Evolutionary conservation across 768 basidiomycete species (phyloP).

Genomic region (Pulveroboletus sp.): DNA sequence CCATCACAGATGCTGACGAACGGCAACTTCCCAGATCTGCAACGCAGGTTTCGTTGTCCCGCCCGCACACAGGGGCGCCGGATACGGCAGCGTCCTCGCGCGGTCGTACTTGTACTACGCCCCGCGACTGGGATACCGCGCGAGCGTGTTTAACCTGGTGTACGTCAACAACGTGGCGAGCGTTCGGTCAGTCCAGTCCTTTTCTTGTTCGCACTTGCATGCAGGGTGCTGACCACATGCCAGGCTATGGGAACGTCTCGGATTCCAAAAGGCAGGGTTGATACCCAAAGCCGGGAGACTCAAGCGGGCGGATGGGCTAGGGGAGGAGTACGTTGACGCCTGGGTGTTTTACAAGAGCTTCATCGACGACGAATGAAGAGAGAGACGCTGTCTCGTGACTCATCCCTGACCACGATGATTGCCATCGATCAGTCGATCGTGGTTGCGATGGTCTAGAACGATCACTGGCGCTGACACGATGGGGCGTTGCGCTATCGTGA

Average conservation of each 20-base stretch:
- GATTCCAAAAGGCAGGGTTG: slow-evolving; percentile 73
- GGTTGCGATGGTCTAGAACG: no score
- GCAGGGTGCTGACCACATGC: slow-evolving; percentile 18
- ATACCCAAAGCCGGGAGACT: slow-evolving; percentile 77
- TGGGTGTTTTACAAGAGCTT: slow-evolving; percentile 82
- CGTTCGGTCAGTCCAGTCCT: slow-evolving; percentile 44
- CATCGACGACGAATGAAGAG: slow-evolving; percentile 34
- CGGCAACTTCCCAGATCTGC: slow-evolving; percentile 68
- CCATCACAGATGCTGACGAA: no score
- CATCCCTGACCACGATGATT: background rate
- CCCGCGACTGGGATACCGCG: slow-evolving; percentile 70
- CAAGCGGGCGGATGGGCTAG: slow-evolving; percentile 57
- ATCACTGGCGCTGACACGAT: no score
- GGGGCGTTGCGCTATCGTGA: no score
- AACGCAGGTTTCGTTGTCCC: slow-evolving; percentile 89
- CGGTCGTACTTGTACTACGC: slow-evolving; percentile 78
- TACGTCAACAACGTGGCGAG: slow-evolving; percentile 82
- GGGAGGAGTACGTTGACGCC: slow-evolving; percentile 88
- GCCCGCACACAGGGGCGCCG: slow-evolving; percentile 52
- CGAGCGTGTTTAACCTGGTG: slow-evolving; percentile 88
- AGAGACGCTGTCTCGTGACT: background rate
- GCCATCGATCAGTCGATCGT: no score
- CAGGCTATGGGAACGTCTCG: slow-evolving; percentile 78
- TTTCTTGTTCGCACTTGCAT: background rate
- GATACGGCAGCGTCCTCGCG: slow-evolving; percentile 70